Conservation (phyloP, 495 filamentous ascomycete species). For the Penicillium paradoxum region DNA sequence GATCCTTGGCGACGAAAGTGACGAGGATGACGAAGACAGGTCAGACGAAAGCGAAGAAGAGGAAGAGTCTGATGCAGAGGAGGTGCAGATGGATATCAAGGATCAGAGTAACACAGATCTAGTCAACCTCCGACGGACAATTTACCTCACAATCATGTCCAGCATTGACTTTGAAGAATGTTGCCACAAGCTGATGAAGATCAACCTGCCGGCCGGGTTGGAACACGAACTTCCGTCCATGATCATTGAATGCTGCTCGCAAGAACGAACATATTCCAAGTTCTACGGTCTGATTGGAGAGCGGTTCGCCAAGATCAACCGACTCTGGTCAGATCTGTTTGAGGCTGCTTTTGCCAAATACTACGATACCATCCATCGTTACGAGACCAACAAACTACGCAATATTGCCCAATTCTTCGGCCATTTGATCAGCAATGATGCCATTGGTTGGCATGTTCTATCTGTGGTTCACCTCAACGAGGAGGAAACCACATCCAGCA, state of each 20-base stretch:
- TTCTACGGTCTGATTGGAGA: slow-evolving; percentile 95
- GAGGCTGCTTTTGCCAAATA: slow-evolving; percentile 85
- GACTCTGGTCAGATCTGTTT: slow-evolving; percentile 89
- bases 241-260: slow-evolving; percentile 93
- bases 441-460: slow-evolving; percentile 87
- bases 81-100: slow-evolving; percentile 82
- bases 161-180: slow-evolving; percentile 92
- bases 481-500: slow-evolving; percentile 91
- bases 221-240: slow-evolving; percentile 90
- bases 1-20: slow-evolving; percentile 88
- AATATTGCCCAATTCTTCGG: slow-evolving; percentile 96
- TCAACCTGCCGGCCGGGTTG: slow-evolving; percentile 80
- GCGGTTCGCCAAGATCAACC: slow-evolving; percentile 89
- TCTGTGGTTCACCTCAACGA: slow-evolving; percentile 85
- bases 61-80: slow-evolving; percentile 75
- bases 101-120: slow-evolving; percentile 95
- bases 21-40: slow-evolving; percentile 67
- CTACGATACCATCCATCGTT: slow-evolving; percentile 95
- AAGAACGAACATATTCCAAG: slow-evolving; percentile 93
- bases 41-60: slow-evolving; percentile 67
- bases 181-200: slow-evolving; percentile 90
- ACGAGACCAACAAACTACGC: slow-evolving; percentile 87
- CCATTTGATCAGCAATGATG: slow-evolving; percentile 80
- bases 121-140: slow-evolving; percentile 85
- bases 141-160: slow-evolving; percentile 97